Percentiles rank a stretch among this genome's conserved stretches.
Conservation (phyloP, 2,329 filamentous ascomycete species). For the Fusarium musae region DNA sequence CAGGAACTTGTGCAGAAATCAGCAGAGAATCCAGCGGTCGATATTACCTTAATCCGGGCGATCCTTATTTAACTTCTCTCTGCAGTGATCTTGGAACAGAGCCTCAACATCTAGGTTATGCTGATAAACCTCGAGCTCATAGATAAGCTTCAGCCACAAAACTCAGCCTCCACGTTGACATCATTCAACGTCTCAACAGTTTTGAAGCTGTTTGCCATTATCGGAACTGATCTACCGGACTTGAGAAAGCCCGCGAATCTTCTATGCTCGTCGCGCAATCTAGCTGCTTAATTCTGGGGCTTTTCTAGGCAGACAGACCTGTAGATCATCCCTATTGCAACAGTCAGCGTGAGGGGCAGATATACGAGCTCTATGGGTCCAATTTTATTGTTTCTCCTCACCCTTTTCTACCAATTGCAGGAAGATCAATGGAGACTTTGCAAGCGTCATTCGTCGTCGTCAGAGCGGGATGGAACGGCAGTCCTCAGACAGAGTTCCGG, state of each 20-base stretch:
- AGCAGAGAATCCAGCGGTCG: accelerated
- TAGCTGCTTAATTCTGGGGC: too few species aligned
- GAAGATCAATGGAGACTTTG: neutral
- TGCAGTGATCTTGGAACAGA: neutral
- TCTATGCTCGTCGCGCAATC: too few species aligned
- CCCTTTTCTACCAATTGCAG: too few species aligned
- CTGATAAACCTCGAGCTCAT: neutral
- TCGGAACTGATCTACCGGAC: neutral
- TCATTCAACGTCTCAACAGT: neutral
- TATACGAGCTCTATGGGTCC: neutral
- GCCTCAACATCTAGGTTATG: too few species aligned
- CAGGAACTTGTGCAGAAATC: neutral
- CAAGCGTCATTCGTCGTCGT: neutral
- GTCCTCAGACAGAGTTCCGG: neutral
- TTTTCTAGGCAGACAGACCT: neutral
- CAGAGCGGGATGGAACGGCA: neutral
- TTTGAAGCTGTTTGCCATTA: neutral
- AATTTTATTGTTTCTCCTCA: neutral
- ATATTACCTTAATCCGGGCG: accelerated
- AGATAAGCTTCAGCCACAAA: slow-evolving; percentile 1
- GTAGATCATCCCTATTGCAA: neutral
- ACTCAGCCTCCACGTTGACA: neutral
- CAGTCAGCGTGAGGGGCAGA: neutral
- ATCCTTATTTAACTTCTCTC: accelerated
- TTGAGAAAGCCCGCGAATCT: too few species aligned